Conservation (phyloP, 768 basidiomycete species). For the Mycena pura region DNA sequence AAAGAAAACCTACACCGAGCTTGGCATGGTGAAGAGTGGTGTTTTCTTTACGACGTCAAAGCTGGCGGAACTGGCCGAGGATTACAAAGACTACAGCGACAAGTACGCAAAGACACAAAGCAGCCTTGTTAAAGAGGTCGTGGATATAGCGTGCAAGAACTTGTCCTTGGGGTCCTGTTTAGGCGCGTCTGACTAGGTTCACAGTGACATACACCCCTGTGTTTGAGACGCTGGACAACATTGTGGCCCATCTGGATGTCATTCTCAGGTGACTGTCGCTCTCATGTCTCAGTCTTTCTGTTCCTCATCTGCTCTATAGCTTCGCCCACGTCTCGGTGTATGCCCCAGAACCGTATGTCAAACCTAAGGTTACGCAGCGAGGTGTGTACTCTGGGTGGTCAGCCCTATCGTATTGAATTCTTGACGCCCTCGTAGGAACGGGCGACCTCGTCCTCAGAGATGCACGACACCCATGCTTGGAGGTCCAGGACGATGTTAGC, state of each 20-base stretch:
- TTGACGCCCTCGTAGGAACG: constrained; percentile 54
- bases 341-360: constrained; percentile 88
- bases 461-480: constrained; percentile 94
- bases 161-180: background rate
- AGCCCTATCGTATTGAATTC: background rate
- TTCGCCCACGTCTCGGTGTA: constrained; percentile 91
- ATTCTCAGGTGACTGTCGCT: constrained; percentile 71
- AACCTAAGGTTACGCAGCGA: constrained; percentile 79
- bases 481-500: constrained; percentile 93
- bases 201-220: constrained; percentile 93
- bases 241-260: constrained; percentile 92
- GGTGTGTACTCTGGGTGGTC: constrained; percentile 50
- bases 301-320: constrained; percentile 45
- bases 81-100: constrained; percentile 70
- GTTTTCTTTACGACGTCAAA: constrained; percentile 85
- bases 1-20: constrained; percentile 78
- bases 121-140: constrained; percentile 88
- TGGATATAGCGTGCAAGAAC: constrained; percentile 88
- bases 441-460: constrained; percentile 84
- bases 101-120: constrained; percentile 80
- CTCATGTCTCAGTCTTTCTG: background rate
- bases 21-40: constrained; percentile 85
- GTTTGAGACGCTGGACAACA: constrained; percentile 80
- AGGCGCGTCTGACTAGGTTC: background rate
- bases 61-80: constrained; percentile 74